A percentile compares a stretch with the other conserved stretches of the same genome.
phyloP scores from a whole-genome alignment of 768 basidiomycete genomes.

The Leccinum truebloodii region DNA sequence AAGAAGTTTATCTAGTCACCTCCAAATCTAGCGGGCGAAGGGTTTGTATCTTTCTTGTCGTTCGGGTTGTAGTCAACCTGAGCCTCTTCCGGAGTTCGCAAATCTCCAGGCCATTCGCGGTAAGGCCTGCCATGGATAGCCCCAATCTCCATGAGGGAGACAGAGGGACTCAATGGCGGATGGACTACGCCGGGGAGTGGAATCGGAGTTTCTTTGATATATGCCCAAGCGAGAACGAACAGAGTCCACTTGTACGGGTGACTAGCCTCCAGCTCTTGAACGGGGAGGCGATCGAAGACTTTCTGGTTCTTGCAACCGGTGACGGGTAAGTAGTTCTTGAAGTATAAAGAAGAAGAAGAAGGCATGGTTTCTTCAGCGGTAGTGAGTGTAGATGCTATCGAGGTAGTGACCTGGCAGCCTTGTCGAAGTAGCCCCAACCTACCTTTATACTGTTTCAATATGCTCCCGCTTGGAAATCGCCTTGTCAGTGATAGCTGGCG shows the following conservation, averaged over 20 bases:
- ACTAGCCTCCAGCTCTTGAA: slow-evolving; percentile 19
- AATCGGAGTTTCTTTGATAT: slow-evolving; percentile 14
- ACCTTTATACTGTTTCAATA: slow-evolving; percentile 10
- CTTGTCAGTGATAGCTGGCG: neutral
- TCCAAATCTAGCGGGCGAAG: slow-evolving; percentile 30
- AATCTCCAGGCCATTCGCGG: slow-evolving; percentile 27
- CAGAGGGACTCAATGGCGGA: slow-evolving; percentile 5
- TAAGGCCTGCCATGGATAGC: slow-evolving; percentile 30
- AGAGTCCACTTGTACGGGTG: slow-evolving; percentile 29
- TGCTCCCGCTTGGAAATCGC: neutral
- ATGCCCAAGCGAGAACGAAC: slow-evolving; percentile 26
- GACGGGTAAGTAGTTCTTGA: slow-evolving; percentile 21
- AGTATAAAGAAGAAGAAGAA: neutral
- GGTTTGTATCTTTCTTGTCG: slow-evolving; percentile 28
- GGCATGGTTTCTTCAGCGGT: neutral
- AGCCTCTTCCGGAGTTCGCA: slow-evolving; percentile 14
- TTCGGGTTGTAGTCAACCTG: slow-evolving; percentile 16
- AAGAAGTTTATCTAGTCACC: slow-evolving; percentile 8
- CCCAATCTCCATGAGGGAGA: slow-evolving; percentile 24
- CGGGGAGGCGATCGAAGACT: slow-evolving; percentile 22
- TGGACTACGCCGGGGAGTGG: slow-evolving; percentile 17
- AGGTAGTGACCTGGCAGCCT: slow-evolving; percentile 9
- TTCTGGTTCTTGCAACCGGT: slow-evolving; percentile 17
- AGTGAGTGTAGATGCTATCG: neutral
- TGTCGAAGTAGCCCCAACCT: neutral